Percentiles rank a stretch among this genome's conserved stretches.
These are phyloP conservation scores for Trametes villosa DNA, from an alignment of 768 basidiomycete genomes.

Conservation along the genomic window DNA sequence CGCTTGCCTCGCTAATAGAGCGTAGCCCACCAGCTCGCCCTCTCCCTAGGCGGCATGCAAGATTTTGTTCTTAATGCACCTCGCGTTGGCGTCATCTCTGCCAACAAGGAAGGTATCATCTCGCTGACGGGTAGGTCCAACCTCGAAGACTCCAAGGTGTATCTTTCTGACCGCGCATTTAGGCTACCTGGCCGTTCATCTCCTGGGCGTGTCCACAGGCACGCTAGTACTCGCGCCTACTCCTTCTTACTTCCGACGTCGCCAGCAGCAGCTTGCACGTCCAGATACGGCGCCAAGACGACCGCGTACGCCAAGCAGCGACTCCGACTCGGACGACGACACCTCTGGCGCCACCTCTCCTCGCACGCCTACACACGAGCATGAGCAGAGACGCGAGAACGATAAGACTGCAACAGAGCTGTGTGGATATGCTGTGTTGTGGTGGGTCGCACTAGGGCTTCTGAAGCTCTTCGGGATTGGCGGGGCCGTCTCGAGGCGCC, in stretches of 20 bases:
- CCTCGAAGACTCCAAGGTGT: background rate
- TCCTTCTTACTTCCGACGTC: constrained; percentile 70
- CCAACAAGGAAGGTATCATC: constrained; percentile 92
- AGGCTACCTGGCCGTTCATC: constrained; percentile 91
- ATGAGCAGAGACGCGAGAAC: constrained; percentile 53
- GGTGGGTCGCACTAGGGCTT: constrained; percentile 68
- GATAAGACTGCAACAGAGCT: constrained; percentile 79
- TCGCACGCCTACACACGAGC: no score
- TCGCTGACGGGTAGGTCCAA: constrained; percentile 65
- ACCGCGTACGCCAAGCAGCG: constrained; percentile 20
- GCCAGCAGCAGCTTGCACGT: constrained; percentile 41
- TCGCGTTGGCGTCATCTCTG: constrained; percentile 64
- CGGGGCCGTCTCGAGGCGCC: constrained; percentile 56
- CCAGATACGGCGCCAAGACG: background rate
- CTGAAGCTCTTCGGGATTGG: constrained; percentile 39
- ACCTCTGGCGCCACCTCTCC: background rate
- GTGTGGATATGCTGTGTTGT: constrained; percentile 75
- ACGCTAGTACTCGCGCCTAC: constrained; percentile 79
- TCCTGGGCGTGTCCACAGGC: constrained; percentile 83
- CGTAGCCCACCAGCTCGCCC: constrained; percentile 72
- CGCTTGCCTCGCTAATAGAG: background rate
- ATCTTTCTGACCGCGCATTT: background rate
- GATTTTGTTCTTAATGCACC: constrained; percentile 67
- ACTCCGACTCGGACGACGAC: constrained; percentile 27
- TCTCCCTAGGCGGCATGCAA: constrained; percentile 61